Conservation (phyloP, 2,329 filamentous ascomycete genomes). For the Stachybotrys elegans region DNA sequence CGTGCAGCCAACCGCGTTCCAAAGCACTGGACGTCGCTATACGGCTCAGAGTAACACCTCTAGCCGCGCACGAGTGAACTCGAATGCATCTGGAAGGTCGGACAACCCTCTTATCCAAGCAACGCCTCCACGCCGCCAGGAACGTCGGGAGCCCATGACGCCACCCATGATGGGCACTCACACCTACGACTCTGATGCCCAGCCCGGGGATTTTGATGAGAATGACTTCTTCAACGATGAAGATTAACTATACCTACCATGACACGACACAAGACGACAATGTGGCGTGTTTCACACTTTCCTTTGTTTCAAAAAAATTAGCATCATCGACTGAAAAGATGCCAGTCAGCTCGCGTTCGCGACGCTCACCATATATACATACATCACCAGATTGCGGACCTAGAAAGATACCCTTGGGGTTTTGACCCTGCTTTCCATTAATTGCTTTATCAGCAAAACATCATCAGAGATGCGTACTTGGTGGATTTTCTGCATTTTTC, state of each 20-base stretch:
- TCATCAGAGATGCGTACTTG: neutral
- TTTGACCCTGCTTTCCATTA: constrained; percentile 10
- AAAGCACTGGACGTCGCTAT: constrained; percentile 54
- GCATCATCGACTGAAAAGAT: no score
- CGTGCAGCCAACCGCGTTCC: constrained; percentile 56
- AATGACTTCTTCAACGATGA: constrained; percentile 48
- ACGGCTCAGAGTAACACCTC: constrained; percentile 35
- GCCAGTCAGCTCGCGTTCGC: no score
- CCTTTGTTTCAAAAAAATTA: constrained; percentile 18
- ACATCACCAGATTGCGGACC: constrained; percentile 26
- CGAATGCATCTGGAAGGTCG: constrained; percentile 28
- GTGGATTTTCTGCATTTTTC: no score
- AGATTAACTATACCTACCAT: constrained; percentile 4
- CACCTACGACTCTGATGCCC: constrained; percentile 58
- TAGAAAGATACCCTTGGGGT: constrained; percentile 37
- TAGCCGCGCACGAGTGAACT: constrained; percentile 20
- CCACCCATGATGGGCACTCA: constrained; percentile 57
- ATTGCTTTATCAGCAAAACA: no score
- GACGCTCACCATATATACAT: constrained; percentile 17
- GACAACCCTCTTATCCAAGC: constrained; percentile 34
- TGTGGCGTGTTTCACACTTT: constrained; percentile 13
- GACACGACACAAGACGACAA: neutral
- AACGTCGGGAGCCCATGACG: constrained; percentile 43
- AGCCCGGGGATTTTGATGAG: constrained; percentile 54
- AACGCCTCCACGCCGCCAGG: constrained; percentile 38